These are phyloP conservation scores for Pleurotus cornucopiae DNA, from an alignment of 768 basidiomycete genomes.

Conservation along the genomic window DNA sequence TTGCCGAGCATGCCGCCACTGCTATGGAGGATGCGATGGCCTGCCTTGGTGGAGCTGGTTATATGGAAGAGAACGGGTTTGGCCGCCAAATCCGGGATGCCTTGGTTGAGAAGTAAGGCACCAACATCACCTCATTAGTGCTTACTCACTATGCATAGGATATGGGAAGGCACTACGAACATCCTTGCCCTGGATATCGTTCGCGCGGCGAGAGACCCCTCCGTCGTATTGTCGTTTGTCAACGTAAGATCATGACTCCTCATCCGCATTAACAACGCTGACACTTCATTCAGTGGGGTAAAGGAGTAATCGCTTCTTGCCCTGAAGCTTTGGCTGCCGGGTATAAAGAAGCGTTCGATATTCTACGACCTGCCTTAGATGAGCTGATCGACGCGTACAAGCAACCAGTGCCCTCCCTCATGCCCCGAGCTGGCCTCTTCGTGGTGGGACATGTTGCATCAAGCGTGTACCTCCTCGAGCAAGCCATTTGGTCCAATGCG, in stretches of 20 bases:
- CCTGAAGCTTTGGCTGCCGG: constrained; percentile 26
- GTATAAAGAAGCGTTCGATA: constrained; percentile 24
- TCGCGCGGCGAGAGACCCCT: constrained; percentile 45
- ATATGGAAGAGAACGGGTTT: constrained; percentile 80
- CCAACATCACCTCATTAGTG: background rate
- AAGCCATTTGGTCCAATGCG: constrained; percentile 55
- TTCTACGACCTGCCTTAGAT: constrained; percentile 34
- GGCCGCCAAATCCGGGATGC: constrained; percentile 63
- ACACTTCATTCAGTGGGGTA: constrained; percentile 44
- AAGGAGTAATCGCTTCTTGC: constrained; percentile 35
- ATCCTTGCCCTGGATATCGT: constrained; percentile 68
- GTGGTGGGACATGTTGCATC: constrained; percentile 54
- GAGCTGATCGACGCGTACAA: constrained; percentile 37
- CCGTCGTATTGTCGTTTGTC: constrained; percentile 40
- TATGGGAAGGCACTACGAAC: constrained; percentile 76
- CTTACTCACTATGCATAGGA: constrained; percentile 28
- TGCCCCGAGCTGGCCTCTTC: constrained; percentile 56
- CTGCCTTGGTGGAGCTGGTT: constrained; percentile 71
- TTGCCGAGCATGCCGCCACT: constrained; percentile 54
- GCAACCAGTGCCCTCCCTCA: constrained; percentile 37
- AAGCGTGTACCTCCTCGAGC: constrained; percentile 58
- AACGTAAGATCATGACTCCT: constrained; percentile 32
- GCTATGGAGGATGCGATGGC: constrained; percentile 77
- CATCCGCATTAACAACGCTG: background rate
- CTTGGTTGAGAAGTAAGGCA: constrained; percentile 58